Evolutionary conservation across 768 basidiomycete species (phyloP), one percentile per base, ranked within the genome.

Genomic region (Russula compacta): DNA sequence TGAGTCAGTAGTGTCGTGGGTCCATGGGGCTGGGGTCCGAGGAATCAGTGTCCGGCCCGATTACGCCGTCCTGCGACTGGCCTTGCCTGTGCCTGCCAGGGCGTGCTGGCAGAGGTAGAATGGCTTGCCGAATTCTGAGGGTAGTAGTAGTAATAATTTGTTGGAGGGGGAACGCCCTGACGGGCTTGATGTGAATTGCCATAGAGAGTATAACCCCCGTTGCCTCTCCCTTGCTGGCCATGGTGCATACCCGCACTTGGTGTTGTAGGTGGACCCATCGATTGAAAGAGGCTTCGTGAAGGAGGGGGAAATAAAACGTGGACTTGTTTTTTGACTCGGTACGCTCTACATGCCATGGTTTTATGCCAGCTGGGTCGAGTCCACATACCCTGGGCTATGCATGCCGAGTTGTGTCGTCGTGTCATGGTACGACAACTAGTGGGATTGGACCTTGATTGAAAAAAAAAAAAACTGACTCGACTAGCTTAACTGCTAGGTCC

Each of bases 221-320:
- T 52, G 15, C 56, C 38, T 42, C 19, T 42, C 46, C 59, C 59
- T 8, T 51, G 46, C 21, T 46, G 56, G 24, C 24, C 24, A 29
- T 29, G 24, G 6, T 33, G 33, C 10, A 53, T 17, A n/a, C 61
- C 61, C 14, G 61, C 56, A 12, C 38, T 58, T n/a, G 61, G 61
- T 42, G 61, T n/a, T 5, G 50, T 15, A 32, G 61, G 61, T 42
- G 61, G 61, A 0, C 56, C 61, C 61, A 62, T 62, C 24, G 24
- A 2, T 33, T 8, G 12, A 48, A 21, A 1, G 11, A 10, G 55
- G 3, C 24, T 21, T n/a, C 4, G 17, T 33, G 29, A 38, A 19
- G 14, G 52, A n/a, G 5, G 19, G 42, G 4, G 21, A 9, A n/a
- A 17, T 9, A 35, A 39, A 53, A 60, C 38, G 44, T 17, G 46